These are phyloP conservation scores for Lanzia echinophila DNA, from an alignment of 2,329 filamentous ascomycete genomes.

Conservation along the genomic window DNA sequence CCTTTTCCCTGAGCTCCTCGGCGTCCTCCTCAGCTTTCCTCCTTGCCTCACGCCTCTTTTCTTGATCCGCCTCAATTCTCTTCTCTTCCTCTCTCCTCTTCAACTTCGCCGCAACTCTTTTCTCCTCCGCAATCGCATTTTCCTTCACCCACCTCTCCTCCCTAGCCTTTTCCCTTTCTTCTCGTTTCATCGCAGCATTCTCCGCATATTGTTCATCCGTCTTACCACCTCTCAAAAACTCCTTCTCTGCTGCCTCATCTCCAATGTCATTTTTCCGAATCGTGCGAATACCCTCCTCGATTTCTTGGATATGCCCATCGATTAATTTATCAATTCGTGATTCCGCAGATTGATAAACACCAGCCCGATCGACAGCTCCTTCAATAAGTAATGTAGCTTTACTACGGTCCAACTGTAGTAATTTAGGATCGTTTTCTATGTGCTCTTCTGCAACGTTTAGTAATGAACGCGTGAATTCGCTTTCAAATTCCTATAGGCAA, in stretches of 20 bases:
- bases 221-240: conserved; percentile 59
- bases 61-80: conserved; percentile 39
- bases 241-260: conserved; percentile 58
- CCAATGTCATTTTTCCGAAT: conserved; percentile 63
- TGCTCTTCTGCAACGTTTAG: conserved; percentile 66
- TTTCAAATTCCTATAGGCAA: conserved; percentile 56
- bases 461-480: conserved; percentile 58
- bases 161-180: conserved; percentile 54
- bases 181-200: conserved; percentile 54
- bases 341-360: conserved; percentile 67
- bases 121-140: conserved; percentile 52
- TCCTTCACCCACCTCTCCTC: conserved; percentile 54
- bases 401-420: conserved; percentile 65
- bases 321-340: conserved; percentile 62
- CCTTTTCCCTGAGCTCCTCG: conserved; percentile 19
- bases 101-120: conserved; percentile 47
- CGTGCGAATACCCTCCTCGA: conserved; percentile 63
- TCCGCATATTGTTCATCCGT: conserved; percentile 67
- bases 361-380: conserved; percentile 68
- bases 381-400: conserved; percentile 72
- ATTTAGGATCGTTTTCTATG: conserved; percentile 66
- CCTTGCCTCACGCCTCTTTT: conserved; percentile 34
- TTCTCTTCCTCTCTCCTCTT: conserved; percentile 45
- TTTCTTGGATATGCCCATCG: conserved; percentile 52
- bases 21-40: conserved; percentile 24